Evolutionary conservation across 768 basidiomycete species (phyloP), one percentile per base, ranked within the genome.

Genomic region (Pleurotus eryngii): DNA sequence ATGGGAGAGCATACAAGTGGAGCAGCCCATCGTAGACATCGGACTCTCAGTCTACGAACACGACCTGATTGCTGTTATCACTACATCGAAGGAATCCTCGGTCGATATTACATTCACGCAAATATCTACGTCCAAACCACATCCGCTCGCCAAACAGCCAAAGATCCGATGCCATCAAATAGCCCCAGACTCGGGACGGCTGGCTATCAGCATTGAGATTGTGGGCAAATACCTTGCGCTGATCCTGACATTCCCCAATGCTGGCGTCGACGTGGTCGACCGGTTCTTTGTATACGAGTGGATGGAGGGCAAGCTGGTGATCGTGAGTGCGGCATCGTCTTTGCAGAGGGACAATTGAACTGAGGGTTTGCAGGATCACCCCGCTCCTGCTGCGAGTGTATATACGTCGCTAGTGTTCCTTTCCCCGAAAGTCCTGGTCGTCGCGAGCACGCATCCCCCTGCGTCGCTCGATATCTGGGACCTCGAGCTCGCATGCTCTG

Each of bases 171-270:
- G 61, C 27, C 20, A 26, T 24, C n/a, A 37, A n/a, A 26, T 48
- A 20, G 24, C 15, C 3, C 38, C 11, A 12, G 40, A 46, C 9
- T 12, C 22, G 47, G 6, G 39, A 5, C 66, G 64, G 11, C 73
- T 75, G 2, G 60, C 67, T 9, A 65, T 79, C n/a, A 72, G 72
- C 9, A 69, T 81, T 27, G 79, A 80, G 58, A 75, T 78, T 43
- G 77, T 78, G 11, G 79, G 78, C 14, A 70, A 76, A 9, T 65
- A 76, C 59, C 65, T 80, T 2, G 75, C 77, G 1, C 68, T 81
- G 1, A 63, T 76, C 5, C 66, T 75, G 3, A 64, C 68, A 2
- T 70, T 69, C 55, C 56, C 50, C 48, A 62, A 59, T 22, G 59
- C 63, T 20, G 72, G 26, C 18, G 27, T 15, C 1, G 24, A 26